These are phyloP conservation scores for Venturia asperata DNA, from an alignment of 2,329 filamentous ascomycete genomes.

Conservation along the genomic window DNA sequence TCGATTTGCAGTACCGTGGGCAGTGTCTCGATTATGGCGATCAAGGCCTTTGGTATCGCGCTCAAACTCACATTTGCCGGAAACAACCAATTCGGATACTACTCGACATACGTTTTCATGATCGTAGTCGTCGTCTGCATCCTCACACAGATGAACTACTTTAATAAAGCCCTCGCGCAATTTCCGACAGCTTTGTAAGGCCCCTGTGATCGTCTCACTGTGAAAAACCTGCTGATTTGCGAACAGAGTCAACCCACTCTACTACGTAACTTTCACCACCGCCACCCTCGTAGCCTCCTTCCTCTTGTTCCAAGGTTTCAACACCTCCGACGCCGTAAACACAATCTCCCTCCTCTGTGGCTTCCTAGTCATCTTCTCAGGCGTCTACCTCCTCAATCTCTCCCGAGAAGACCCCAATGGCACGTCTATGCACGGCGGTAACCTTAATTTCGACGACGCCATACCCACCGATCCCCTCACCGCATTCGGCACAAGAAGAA, in stretches of 20 bases:
- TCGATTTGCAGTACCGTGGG: constrained; percentile 97
- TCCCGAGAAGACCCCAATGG: constrained; percentile 86
- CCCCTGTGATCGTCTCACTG: neutral
- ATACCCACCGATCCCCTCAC: constrained; percentile 89
- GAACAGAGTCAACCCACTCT: constrained; percentile 80
- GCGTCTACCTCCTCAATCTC: constrained; percentile 93
- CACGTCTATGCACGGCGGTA: constrained; percentile 45
- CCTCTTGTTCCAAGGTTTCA: constrained; percentile 92
- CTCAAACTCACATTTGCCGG: constrained; percentile 89
- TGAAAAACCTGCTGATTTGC: constrained; percentile 19
- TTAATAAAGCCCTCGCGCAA: constrained; percentile 95
- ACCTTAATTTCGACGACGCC: constrained; percentile 53
- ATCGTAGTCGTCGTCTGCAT: constrained; percentile 92
- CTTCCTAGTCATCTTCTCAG: constrained; percentile 90
- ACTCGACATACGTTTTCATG: constrained; percentile 95
- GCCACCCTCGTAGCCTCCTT: constrained; percentile 91
- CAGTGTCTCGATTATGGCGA: constrained; percentile 96
- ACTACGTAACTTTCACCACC: constrained; percentile 97
- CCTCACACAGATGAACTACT: constrained; percentile 99
- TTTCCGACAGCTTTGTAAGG: constrained; percentile 95
- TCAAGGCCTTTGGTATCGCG: constrained; percentile 97
- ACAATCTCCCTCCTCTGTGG: constrained; percentile 87
- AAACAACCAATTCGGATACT: constrained; percentile 90
- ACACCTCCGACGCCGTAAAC: constrained; percentile 85
- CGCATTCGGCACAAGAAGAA: constrained; percentile 79